phyloP scores from a whole-genome alignment of 2,329 filamentous ascomycete genomes.

The Colletotrichum abscissum region DNA sequence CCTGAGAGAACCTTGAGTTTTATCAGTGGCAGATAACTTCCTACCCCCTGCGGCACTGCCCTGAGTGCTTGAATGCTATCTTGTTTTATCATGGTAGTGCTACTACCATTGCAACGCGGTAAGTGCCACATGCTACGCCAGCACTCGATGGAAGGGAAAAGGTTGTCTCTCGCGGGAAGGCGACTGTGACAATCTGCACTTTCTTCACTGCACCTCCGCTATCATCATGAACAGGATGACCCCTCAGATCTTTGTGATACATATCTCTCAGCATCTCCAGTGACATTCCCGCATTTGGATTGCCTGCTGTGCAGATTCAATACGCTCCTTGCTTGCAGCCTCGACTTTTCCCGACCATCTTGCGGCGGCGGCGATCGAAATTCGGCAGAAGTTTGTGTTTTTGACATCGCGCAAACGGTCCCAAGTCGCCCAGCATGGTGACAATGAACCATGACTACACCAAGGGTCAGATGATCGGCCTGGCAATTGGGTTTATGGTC shows the following conservation, averaged over 20 bases:
- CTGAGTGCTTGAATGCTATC: not conserved
- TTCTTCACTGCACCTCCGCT: not conserved
- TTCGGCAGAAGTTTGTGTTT: not conserved
- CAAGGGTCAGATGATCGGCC: conserved; percentile 32
- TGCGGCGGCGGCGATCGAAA: not conserved
- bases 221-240: not conserved
- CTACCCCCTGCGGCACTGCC: not conserved
- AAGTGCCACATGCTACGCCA: not conserved
- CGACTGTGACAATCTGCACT: not conserved
- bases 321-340: not conserved
- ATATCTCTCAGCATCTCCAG: not conserved
- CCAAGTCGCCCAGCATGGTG: conserved; percentile 1
- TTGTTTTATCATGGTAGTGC: conserved; percentile 6
- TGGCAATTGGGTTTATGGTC: conserved; percentile 33
- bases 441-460: conserved; percentile 27
- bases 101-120: not conserved
- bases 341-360: not conserved
- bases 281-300: not conserved
- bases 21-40: not conserved
- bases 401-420: not conserved
- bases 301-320: not conserved
- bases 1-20: not conserved
- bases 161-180: not conserved
- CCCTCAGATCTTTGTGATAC: not conserved
- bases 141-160: not conserved